Conservation (phyloP, 1,284 basidiomycete genomes). For the Rhizoctonia solani region DNA sequence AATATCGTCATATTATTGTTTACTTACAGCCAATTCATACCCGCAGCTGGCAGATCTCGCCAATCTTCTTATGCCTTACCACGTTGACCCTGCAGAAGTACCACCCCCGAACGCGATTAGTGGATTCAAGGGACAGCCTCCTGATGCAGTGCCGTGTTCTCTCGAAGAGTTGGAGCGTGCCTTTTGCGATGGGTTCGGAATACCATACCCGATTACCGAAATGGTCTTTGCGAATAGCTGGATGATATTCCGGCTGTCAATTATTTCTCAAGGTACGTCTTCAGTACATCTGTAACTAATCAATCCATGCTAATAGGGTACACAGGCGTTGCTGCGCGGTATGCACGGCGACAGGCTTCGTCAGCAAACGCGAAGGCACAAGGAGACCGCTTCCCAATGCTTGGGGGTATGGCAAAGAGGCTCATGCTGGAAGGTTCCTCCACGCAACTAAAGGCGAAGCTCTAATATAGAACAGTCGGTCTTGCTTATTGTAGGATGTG, state of each 20-base stretch:
- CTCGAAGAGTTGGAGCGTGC: slow-evolving; percentile 74
- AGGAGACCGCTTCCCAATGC: slow-evolving; percentile 60
- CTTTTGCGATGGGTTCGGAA: slow-evolving; percentile 66
- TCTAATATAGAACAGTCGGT: slow-evolving; percentile 40
- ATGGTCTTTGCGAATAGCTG: slow-evolving; percentile 83
- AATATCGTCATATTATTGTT: too few species aligned
- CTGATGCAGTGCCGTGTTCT: slow-evolving; percentile 62
- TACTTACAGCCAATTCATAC: not conserved
- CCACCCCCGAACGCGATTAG: slow-evolving; percentile 42
- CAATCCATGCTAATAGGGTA: not conserved
- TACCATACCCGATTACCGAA: slow-evolving; percentile 70
- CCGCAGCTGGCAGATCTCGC: slow-evolving; percentile 85
- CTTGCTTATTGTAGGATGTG: too few species aligned
- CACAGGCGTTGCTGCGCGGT: slow-evolving; percentile 85
- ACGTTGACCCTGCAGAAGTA: slow-evolving; percentile 58
- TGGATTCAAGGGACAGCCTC: slow-evolving; percentile 66
- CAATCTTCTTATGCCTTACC: slow-evolving; percentile 87
- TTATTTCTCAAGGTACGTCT: slow-evolving; percentile 14
- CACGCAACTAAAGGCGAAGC: slow-evolving; percentile 42
- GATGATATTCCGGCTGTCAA: slow-evolving; percentile 81
- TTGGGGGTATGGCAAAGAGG: slow-evolving; percentile 65
- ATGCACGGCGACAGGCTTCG: slow-evolving; percentile 82
- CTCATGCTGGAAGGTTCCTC: slow-evolving; percentile 55
- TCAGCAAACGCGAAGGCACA: slow-evolving; percentile 72
- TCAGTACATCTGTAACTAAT: not conserved